Evolutionary conservation across 148 eudicot genomes (phyloP).

Genomic region (Fagopyrum tataricum): DNA sequence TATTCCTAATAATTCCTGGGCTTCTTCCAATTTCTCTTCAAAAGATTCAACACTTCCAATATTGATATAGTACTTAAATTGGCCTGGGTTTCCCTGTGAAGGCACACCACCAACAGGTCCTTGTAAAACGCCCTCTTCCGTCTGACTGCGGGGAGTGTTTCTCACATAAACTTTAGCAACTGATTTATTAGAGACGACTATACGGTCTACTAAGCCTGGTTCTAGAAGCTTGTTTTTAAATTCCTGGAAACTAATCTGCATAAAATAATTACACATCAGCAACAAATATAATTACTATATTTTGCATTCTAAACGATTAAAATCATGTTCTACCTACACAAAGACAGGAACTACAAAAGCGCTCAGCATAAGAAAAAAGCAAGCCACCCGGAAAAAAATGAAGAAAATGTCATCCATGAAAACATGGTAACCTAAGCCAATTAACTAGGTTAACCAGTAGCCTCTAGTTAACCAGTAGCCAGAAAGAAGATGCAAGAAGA

Average conservation of each 20-base stretch:
- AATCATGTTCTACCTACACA: not conserved
- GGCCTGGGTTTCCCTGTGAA: constrained; percentile 37
- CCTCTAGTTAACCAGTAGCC: not conserved
- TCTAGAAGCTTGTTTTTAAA: constrained; percentile 87
- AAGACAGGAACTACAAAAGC: not conserved
- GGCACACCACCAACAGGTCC: constrained; percentile 33
- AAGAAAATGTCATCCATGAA: not conserved
- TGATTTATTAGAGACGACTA: constrained; percentile 66
- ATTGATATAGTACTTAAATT: constrained; percentile 62
- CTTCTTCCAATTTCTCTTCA: constrained; percentile 90
- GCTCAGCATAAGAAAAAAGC: not conserved
- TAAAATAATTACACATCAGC: constrained; percentile 10
- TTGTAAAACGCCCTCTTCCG: constrained; percentile 28
- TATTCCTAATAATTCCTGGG: constrained; percentile 64
- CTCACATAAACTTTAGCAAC: constrained; percentile 84
- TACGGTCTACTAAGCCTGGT: constrained; percentile 83
- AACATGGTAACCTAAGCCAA: not conserved
- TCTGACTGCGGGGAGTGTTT: constrained; percentile 43
- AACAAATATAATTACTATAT: not conserved
- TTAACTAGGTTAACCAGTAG: not conserved
- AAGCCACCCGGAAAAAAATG: not conserved
- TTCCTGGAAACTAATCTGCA: constrained; percentile 96
- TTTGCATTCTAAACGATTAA: not conserved
- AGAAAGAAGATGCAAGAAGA: not conserved
- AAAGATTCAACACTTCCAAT: constrained; percentile 81